phyloP scores from a whole-genome alignment of 2,329 filamentous ascomycete genomes.

The Aspergillus sp. region DNA sequence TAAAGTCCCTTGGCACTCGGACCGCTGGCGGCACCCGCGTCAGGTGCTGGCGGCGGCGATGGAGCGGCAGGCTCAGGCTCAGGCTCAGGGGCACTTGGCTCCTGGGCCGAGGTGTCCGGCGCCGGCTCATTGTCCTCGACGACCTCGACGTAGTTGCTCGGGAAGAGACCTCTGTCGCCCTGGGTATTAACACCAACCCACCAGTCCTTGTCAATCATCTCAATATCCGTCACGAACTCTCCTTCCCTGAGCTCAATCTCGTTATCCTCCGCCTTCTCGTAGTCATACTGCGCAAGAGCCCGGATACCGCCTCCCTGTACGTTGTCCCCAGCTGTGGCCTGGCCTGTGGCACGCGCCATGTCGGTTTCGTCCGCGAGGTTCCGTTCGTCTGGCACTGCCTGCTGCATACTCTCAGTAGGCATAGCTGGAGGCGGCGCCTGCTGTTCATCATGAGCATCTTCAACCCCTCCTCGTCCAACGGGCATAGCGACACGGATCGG shows the following conservation, averaged over 20 bases:
- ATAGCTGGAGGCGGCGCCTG: constrained; percentile 38
- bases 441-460: constrained; percentile 35
- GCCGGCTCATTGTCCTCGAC: constrained; percentile 48
- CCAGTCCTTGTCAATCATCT: constrained; percentile 98
- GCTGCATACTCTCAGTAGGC: constrained; percentile 54
- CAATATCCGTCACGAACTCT: constrained; percentile 79
- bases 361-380: constrained; percentile 56
- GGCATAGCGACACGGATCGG: constrained; percentile 82
- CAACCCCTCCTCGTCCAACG: constrained; percentile 56
- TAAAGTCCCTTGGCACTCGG: constrained; percentile 77
- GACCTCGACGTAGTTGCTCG: constrained; percentile 92
- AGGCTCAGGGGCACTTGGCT: constrained; percentile 22
- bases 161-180: constrained; percentile 85
- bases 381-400: constrained; percentile 54
- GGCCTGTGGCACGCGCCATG: constrained; percentile 50
- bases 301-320: constrained; percentile 52
- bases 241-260: constrained; percentile 87
- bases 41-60: constrained; percentile 29
- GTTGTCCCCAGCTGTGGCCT: constrained; percentile 44
- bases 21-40: constrained; percentile 28
- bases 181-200: constrained; percentile 87
- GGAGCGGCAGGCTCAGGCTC: constrained; percentile 29
- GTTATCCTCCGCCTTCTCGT: constrained; percentile 95
- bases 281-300: constrained; percentile 83
- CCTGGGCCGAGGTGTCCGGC: constrained; percentile 23